These are phyloP conservation scores for Arthromyces matolae DNA, from an alignment of 768 basidiomycete species.

Conservation along the genomic window DNA sequence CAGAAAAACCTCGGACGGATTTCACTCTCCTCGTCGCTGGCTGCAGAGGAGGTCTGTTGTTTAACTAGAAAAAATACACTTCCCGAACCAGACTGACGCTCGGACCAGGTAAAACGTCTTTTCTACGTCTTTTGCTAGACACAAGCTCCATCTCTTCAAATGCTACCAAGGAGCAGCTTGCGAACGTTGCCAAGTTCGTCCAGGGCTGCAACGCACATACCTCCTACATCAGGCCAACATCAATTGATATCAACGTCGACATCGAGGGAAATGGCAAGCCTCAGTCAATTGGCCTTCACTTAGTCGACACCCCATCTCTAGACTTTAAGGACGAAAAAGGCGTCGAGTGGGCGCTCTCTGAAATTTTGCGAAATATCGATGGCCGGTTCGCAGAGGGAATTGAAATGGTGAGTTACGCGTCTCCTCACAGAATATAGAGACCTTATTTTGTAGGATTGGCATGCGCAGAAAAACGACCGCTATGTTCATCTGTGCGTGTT, in stretches of 20 bases:
- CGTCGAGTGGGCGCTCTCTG: conserved; percentile 60
- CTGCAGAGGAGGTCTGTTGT: conserved; percentile 58
- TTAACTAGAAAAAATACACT: conserved; percentile 12
- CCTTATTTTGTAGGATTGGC: conserved; percentile 54
- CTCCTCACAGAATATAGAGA: conserved; percentile 19
- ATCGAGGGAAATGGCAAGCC: conserved; percentile 41
- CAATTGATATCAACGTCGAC: conserved; percentile 68
- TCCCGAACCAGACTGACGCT: conserved; percentile 23
- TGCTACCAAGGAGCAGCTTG: conserved; percentile 71
- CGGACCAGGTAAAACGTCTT: conserved; percentile 76
- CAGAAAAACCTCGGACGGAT: conserved; percentile 36
- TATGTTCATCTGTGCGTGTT: conserved; percentile 77
- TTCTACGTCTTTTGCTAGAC: conserved; percentile 82
- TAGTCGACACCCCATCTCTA: conserved; percentile 80
- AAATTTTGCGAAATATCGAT: conserved; percentile 72
- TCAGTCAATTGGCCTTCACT: conserved; percentile 57
- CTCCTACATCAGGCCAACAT: conserved; percentile 64
- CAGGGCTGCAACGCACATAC: conserved; percentile 73
- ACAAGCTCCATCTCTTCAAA: conserved; percentile 63
- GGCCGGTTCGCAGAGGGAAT: conserved; percentile 67
- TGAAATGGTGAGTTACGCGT: conserved; percentile 62
- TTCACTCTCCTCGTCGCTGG: conserved; percentile 80
- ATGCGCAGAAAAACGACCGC: conserved; percentile 64
- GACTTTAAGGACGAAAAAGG: conserved; percentile 66
- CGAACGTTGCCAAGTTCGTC: conserved; percentile 77